phyloP scores from a whole-genome alignment of 805 yeast species.

The Wickerhamiella occidentalis region DNA sequence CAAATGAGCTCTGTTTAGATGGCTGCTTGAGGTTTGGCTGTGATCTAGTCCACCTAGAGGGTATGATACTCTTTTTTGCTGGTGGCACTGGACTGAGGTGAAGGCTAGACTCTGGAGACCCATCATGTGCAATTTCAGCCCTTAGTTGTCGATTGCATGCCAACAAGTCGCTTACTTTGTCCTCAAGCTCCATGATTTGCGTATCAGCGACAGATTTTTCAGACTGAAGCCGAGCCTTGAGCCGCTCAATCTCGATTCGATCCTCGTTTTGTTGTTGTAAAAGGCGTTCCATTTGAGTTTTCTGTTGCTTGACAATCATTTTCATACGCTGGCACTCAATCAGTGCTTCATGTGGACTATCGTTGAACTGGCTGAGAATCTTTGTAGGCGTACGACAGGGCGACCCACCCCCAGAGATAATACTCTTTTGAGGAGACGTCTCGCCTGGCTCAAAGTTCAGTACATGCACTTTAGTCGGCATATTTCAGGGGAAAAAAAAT shows the following conservation, averaged over 20 bases:
- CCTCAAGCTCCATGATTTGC: not conserved
- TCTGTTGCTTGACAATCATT: conserved; percentile 5
- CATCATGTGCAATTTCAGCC: not conserved
- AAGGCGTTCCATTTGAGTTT: not conserved
- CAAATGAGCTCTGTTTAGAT: not conserved
- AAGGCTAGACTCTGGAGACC: not conserved
- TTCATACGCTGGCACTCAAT: conserved; percentile 6
- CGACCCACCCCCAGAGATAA: not conserved
- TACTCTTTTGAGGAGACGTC: not conserved
- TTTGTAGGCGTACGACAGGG: not conserved
- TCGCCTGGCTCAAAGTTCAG: not conserved
- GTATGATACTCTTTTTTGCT: not conserved
- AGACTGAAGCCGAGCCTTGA: not conserved
- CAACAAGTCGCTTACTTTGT: not conserved
- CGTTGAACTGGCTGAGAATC: not conserved
- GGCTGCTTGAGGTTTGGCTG: conserved; percentile 8
- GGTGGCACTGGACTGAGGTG: not conserved
- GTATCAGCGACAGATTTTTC: not conserved
- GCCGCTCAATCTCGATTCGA: not conserved
- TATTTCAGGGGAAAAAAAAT: too few relatives aligned
- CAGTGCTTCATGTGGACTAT: not conserved
- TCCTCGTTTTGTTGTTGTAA: not conserved
- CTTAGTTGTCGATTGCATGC: conserved; percentile 1
- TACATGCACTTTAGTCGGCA: not conserved
- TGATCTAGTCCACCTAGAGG: conserved; percentile 8